phyloP scores from a whole-genome alignment of 2,329 filamentous ascomycete species.

The Fusarium metavorans region DNA sequence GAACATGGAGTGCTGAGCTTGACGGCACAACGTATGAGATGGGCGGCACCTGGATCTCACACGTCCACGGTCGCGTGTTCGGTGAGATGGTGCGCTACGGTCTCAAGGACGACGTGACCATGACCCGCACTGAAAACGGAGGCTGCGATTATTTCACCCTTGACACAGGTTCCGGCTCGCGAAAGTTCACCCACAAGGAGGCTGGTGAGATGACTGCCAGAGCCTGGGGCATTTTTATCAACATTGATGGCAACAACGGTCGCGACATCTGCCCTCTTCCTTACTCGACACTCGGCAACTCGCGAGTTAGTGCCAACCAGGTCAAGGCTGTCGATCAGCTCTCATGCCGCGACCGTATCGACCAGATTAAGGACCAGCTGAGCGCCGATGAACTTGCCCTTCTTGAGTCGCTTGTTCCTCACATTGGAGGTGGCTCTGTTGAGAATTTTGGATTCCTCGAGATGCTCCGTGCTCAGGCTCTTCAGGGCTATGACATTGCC shows the following conservation, averaged over 20 bases:
- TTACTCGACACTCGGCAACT: constrained; percentile 2
- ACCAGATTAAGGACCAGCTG: constrained; percentile 15
- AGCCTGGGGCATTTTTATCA: constrained; percentile 14
- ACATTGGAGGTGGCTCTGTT: constrained; percentile 2
- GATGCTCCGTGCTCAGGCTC: constrained; percentile 15
- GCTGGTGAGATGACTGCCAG: constrained; percentile 2
- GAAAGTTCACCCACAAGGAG: constrained; percentile 9
- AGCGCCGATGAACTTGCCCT: constrained; percentile 9
- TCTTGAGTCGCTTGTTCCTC: constrained; percentile 4
- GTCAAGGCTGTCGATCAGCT: constrained; percentile 7
- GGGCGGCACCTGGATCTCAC: constrained; percentile 17
- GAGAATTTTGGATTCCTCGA: constrained; percentile 11
- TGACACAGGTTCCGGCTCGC: background rate
- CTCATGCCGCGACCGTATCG: constrained; percentile 10
- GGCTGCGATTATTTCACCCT: constrained; percentile 10
- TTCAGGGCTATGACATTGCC: background rate
- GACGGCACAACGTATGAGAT: constrained; percentile 15
- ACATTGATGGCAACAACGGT: constrained; percentile 9
- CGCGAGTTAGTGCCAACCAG: background rate
- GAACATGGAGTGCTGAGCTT: constrained; percentile 12
- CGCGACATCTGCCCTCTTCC: constrained; percentile 1
- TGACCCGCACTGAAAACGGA: constrained; percentile 4
- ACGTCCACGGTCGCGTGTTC: constrained; percentile 8
- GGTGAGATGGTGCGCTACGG: constrained; percentile 15
- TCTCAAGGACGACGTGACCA: constrained; percentile 10